Conservation (phyloP, 805 yeast genomes). For the Komagataella mondaviorum region DNA sequence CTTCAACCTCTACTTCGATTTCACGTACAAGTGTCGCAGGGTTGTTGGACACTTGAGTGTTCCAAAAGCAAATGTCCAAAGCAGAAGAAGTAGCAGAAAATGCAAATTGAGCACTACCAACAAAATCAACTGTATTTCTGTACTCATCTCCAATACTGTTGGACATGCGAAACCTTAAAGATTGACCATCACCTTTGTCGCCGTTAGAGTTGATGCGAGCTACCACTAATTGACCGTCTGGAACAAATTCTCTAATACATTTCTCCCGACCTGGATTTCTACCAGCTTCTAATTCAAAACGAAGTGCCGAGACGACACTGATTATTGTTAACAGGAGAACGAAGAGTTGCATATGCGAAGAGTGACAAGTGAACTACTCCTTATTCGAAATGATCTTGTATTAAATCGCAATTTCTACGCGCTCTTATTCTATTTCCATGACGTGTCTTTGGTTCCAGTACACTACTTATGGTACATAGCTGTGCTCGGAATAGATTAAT, state of each 20-base stretch:
- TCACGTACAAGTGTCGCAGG: conserved; percentile 44
- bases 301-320: conserved; percentile 8
- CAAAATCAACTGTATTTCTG: conserved; percentile 63
- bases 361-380: neutral
- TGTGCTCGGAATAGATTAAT: too few relatives aligned
- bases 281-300: conserved; percentile 19
- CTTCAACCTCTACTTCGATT: conserved; percentile 82
- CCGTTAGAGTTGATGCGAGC: conserved; percentile 72
- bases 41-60: conserved; percentile 28
- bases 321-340: neutral
- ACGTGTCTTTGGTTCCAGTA: neutral
- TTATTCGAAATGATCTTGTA: neutral
- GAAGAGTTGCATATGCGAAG: neutral
- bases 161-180: conserved; percentile 47
- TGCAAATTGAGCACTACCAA: conserved; percentile 60
- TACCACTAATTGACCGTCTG: conserved; percentile 77
- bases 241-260: conserved; percentile 87
- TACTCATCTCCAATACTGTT: conserved; percentile 82
- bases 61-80: conserved; percentile 85
- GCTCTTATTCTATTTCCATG: neutral
- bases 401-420: neutral
- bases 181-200: conserved; percentile 75
- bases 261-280: conserved; percentile 30
- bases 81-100: conserved; percentile 78
- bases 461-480: neutral